These are phyloP conservation scores for Meyerozyma sp. DNA, from an alignment of 1,139 yeast genomes.

Conservation along the genomic window DNA sequence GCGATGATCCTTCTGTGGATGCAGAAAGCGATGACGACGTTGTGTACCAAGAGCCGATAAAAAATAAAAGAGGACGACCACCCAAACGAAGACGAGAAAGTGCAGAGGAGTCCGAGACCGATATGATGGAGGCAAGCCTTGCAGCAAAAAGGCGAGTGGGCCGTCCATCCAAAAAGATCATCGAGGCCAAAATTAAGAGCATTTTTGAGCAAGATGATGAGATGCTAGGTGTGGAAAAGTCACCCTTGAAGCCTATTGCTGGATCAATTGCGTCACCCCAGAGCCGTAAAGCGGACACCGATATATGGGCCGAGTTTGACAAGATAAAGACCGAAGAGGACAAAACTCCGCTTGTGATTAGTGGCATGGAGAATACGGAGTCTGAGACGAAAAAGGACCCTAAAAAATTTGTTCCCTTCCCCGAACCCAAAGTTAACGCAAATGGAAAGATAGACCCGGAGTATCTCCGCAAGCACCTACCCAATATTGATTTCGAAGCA, in stretches of 20 bases:
- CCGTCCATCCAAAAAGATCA: conserved; percentile 30
- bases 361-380: conserved; percentile 20
- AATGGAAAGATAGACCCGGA: conserved; percentile 29
- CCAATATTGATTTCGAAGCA: conserved; percentile 21
- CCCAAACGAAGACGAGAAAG: background rate
- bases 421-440: conserved; percentile 29
- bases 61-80: background rate
- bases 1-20: background rate
- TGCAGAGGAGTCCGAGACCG: background rate
- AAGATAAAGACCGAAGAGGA: conserved; percentile 1
- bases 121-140: background rate
- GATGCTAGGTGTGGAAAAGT: conserved; percentile 16
- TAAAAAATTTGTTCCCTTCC: conserved; percentile 26
- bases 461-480: conserved; percentile 25
- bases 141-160: conserved; percentile 11
- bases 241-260: conserved; percentile 3
- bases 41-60: background rate
- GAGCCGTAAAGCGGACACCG: background rate
- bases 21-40: background rate
- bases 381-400: conserved; percentile 2
- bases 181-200: conserved; percentile 28
- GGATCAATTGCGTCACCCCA: conserved; percentile 3
- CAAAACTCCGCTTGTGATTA: conserved; percentile 19
- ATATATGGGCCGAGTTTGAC: conserved; percentile 5
- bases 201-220: conserved; percentile 32